These are phyloP conservation scores for Blastocystis hominis DNA, from an alignment of 352 stramenopile species.

Conservation along the genomic window DNA sequence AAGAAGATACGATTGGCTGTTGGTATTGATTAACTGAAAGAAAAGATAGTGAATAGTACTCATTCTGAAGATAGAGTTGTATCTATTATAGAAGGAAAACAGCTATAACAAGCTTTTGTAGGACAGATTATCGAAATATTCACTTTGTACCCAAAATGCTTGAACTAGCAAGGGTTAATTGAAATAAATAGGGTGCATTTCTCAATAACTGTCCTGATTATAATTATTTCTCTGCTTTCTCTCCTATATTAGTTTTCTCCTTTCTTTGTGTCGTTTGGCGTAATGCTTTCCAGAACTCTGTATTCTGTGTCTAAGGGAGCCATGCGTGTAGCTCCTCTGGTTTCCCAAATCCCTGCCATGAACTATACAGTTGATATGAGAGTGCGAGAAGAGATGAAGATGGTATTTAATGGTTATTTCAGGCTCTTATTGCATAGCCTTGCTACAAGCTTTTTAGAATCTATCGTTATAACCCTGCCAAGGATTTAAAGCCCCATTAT, in stretches of 20 bases:
- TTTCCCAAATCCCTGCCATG: slow-evolving; percentile 33
- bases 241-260: not conserved
- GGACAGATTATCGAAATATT: not conserved
- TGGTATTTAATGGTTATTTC: not conserved
- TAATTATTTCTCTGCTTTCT: not conserved
- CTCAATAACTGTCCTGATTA: not conserved
- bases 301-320: slow-evolving; percentile 20
- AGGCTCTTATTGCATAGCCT: not conserved
- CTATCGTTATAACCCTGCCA: slow-evolving; percentile 50
- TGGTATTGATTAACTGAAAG: too few species aligned
- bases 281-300: slow-evolving; percentile 46
- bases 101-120: too few species aligned
- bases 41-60: too few species aligned
- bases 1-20: too few species aligned
- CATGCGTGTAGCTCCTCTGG: not conserved
- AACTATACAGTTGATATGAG: not conserved
- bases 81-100: too few species aligned
- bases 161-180: not conserved
- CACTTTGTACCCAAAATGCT: not conserved
- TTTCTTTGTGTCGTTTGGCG: slow-evolving; percentile 21
- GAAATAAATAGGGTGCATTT: not conserved
- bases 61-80: too few species aligned
- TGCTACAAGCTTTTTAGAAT: slow-evolving; percentile 54
- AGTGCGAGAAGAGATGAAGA: slow-evolving; percentile 3
- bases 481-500: slow-evolving; percentile 48